Conservation (phyloP, 2,329 filamentous ascomycete species). For the Acephala macrosclerotiorum region DNA sequence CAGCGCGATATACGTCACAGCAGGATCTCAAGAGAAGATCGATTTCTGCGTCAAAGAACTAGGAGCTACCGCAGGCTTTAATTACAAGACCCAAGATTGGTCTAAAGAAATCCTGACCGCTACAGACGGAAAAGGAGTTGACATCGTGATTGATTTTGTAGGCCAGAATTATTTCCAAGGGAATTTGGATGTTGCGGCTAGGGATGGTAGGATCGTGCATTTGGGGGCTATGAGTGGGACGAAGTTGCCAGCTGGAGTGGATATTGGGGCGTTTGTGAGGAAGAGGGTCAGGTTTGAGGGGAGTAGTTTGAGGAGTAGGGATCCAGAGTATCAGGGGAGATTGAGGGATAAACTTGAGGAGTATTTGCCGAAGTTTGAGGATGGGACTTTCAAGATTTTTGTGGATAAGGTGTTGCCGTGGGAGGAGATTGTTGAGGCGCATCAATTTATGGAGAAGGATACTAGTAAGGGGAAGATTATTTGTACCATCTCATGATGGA, state of each 20-base stretch:
- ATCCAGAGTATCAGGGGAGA: constrained; percentile 78
- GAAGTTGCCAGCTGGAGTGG: constrained; percentile 70
- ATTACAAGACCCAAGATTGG: constrained; percentile 84
- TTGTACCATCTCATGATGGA: constrained; percentile 52
- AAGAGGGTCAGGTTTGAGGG: constrained; percentile 86
- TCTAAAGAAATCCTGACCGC: constrained; percentile 71
- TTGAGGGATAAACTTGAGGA: constrained; percentile 79
- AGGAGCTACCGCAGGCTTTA: constrained; percentile 81
- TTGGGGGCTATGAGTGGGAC: constrained; percentile 78
- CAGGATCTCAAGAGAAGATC: constrained; percentile 81
- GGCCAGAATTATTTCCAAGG: constrained; percentile 81
- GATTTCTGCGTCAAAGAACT: constrained; percentile 77
- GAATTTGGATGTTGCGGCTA: constrained; percentile 78
- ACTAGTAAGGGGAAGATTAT: constrained; percentile 76
- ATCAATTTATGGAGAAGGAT: constrained; percentile 75
- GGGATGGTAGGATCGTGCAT: constrained; percentile 78
- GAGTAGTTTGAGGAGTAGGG: constrained; percentile 81
- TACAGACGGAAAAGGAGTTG: constrained; percentile 80
- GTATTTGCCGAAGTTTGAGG: constrained; percentile 77
- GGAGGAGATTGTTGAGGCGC: constrained; percentile 76
- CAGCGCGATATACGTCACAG: constrained; percentile 79
- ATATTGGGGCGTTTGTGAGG: constrained; percentile 74
- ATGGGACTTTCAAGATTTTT: constrained; percentile 77
- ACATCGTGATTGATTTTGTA: constrained; percentile 87
- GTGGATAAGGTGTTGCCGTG: constrained; percentile 85